Evolutionary conservation across 345 rosid genomes (phyloP), one percentile per base, ranked within the genome.

Genomic region (Sisymbrium irio): DNA sequence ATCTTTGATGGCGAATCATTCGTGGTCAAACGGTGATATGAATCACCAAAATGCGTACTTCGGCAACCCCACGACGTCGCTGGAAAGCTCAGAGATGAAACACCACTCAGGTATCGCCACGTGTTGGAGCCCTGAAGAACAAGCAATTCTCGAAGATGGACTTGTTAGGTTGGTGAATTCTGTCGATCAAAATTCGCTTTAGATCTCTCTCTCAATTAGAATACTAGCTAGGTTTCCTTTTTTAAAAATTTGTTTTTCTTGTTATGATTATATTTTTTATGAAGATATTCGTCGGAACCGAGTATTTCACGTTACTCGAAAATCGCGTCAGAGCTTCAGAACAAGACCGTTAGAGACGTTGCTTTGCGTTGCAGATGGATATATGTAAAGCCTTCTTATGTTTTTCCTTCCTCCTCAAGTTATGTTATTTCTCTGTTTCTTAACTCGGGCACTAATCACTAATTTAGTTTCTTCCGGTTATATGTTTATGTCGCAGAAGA

Each of bases 361-460:
- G 97, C 96, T 35, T 41, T 78, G 78, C 97, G 97, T 58, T 82
- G 89, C 83, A 79, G 80, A 73, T 89, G 96, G 97, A 80, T 85
- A 83, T 65, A 81, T 57, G 87, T 89, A 77, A 77, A 81, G 5
- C 39, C 51, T 65, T 56, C 30, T 40, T 18, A 28, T 58, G 13
- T 13, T 59, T 1, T 9, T 50, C 15, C 32, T 18, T 42, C 28
- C 9, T 68, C 57, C 4, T 42, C 62, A 42, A 53, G 79, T 6
- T 75, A 30, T 22, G 32, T 50, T 27, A 18, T 42, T 32, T 64
- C 41, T 37, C n/a, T 37, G 45, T 30, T 60, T 32, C 25, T 27
- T 47, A 18, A 5, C 7, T 15, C 0, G 6, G 20, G 32, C 3
- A 39, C n/a, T 10, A 69, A 19, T 54, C 40, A 28, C 44, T 44